Evolutionary conservation across 139 green algal genomes (phyloP), one percentile per base, ranked within the genome.

Genomic region (Yamagishiella unicocca): DNA sequence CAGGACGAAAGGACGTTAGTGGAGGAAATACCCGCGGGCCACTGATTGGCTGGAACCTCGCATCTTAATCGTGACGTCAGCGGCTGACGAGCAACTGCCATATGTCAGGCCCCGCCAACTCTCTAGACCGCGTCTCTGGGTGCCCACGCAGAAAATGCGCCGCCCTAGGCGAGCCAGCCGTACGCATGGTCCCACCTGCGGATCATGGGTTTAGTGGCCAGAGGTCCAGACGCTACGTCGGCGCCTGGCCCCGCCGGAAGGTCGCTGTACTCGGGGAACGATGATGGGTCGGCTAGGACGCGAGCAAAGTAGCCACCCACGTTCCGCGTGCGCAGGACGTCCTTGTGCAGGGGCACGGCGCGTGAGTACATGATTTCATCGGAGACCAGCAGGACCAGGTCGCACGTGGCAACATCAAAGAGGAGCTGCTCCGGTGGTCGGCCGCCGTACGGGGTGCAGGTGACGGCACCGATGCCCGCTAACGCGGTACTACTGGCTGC

Each of bases 301-400:
- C 50, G 67, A 35, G 46, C 67, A 31, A 87, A 87, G 67, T 81
- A 87, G 45, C 82, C 82, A 67, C 82, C 82, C 2, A 67, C n/a
- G 45, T 80, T 81, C 45, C 82, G 82, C 6, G 46, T 2, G 0
- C 67, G 50, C 43, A 80, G 67, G 33, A 87, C 67, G 4, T 87
- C 82, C 29, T 71, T 68, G 53, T 87, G 82, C 14, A 76, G 67
- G 5, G 82, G 82, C 37, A 87, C 24, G 2, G 46, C 35, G 1
- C 67, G 46, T 6, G 46, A 14, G 21, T 58, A 61, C 2, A 43
- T 35, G 8, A 29, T 35, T n/a, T 79, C 67, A 38, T 87, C 82
- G 46, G 82, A 45, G 25, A 87, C 50, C 35, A 81, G 1, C 31
- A 87, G 54, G 8, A 80, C 67, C 1, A 81, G 46, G 67, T 87